These are phyloP conservation scores for Discostella pseudostelligera DNA, from an alignment of 108 stramenopile species.

Conservation along the genomic window DNA sequence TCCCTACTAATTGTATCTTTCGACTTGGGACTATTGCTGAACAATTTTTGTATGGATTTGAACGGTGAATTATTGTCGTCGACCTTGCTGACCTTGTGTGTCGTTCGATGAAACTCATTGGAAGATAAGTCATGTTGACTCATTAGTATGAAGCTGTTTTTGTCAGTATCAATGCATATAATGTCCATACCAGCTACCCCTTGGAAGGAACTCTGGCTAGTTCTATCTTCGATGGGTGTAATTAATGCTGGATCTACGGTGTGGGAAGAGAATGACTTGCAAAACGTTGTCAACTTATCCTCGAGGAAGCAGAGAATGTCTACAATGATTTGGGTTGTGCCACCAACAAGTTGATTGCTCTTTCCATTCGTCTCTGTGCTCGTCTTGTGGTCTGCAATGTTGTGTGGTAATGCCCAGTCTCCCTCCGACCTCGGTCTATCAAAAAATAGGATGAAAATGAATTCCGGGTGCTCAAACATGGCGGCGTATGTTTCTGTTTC, in stretches of 20 bases:
- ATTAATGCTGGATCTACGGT: constrained; percentile 21
- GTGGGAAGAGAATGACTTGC: constrained; percentile 24
- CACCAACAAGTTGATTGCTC: constrained; percentile 12
- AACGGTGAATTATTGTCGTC: constrained; percentile 2
- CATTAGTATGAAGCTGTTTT: constrained; percentile 50
- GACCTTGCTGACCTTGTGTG: not conserved
- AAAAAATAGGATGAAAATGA: constrained; percentile 52
- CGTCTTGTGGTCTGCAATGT: constrained; percentile 1
- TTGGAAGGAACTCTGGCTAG: constrained; percentile 15
- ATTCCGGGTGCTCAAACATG: constrained; percentile 33
- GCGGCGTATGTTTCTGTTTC: constrained; percentile 37
- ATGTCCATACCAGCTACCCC: constrained; percentile 58
- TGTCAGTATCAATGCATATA: constrained; percentile 53
- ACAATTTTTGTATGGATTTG: constrained; percentile 22
- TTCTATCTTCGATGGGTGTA: constrained; percentile 9
- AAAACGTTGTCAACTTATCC: constrained; percentile 21
- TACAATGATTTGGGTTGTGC: constrained; percentile 20
- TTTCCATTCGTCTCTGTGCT: constrained; percentile 12
- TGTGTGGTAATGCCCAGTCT: constrained; percentile 12
- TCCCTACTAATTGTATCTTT: constrained; percentile 27
- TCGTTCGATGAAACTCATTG: constrained; percentile 25
- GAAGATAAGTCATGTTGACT: constrained; percentile 48
- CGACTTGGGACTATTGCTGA: constrained; percentile 39
- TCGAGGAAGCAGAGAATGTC: constrained; percentile 20
- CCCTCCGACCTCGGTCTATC: constrained; percentile 9